Conservation (phyloP, 441 rosid genomes). For the Eutrema salsugineum region DNA sequence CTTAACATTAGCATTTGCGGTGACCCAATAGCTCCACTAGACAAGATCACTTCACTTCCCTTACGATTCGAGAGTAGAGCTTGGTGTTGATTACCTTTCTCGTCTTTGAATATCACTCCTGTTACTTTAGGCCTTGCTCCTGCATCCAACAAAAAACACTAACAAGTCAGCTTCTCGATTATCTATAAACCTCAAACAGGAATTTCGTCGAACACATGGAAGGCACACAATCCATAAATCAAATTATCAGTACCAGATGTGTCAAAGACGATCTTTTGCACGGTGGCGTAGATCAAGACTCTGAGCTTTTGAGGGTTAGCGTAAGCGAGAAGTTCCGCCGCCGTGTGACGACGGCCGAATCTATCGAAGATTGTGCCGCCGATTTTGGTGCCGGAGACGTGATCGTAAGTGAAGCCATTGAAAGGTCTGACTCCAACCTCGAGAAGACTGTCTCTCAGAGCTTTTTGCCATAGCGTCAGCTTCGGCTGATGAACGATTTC, state of each 20-base stretch:
- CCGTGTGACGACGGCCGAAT: constrained; percentile 85
- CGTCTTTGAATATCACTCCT: constrained; percentile 89
- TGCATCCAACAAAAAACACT: constrained; percentile 3
- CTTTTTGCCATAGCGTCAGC: constrained; percentile 72
- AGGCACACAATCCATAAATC: background rate
- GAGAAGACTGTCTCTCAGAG: constrained; percentile 71
- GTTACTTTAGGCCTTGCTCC: constrained; percentile 67
- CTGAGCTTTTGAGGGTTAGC: constrained; percentile 67
- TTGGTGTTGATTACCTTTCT: constrained; percentile 65
- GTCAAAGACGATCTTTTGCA: constrained; percentile 74
- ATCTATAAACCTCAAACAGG: background rate
- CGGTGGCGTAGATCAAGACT: constrained; percentile 80
- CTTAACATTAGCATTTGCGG: constrained; percentile 91
- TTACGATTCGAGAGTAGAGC: constrained; percentile 50
- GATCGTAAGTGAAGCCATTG: constrained; percentile 91
- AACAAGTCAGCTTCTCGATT: background rate
- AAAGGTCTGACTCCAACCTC: constrained; percentile 81
- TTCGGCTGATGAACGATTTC: constrained; percentile 69
- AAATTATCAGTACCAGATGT: constrained; percentile 39
- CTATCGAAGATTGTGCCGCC: constrained; percentile 93
- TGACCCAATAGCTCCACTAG: constrained; percentile 87
- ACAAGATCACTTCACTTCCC: constrained; percentile 77
- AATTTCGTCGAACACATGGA: constrained; percentile 7
- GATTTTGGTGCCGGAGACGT: constrained; percentile 81
- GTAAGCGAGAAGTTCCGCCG: constrained; percentile 84